phyloP scores from a whole-genome alignment of 495 filamentous ascomycete species.

The Neurospora tetraspora region DNA sequence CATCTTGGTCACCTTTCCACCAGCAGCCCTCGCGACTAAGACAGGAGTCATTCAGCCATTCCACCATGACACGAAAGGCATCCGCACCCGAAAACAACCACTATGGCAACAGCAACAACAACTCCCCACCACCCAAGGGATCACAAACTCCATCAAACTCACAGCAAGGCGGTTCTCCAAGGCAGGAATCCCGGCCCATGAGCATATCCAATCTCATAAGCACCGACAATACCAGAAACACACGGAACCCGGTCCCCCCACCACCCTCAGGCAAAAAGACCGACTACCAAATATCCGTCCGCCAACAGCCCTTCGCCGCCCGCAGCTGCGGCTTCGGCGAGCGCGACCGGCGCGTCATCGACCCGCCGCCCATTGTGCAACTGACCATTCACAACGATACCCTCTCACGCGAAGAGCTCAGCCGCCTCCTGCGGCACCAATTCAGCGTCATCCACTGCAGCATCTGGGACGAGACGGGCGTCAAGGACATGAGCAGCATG shows the following conservation, averaged over 20 bases:
- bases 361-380: constrained; percentile 91
- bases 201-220: constrained; percentile 36
- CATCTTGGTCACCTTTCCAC: constrained; percentile 10
- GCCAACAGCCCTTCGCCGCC: constrained; percentile 85
- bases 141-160: constrained; percentile 19
- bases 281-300: constrained; percentile 50
- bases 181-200: constrained; percentile 31
- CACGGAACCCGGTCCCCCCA: constrained; percentile 15
- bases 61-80: constrained; percentile 6
- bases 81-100: not conserved
- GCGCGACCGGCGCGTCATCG: constrained; percentile 83
- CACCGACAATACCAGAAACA: constrained; percentile 19
- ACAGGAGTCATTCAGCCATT: constrained; percentile 11
- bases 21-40: constrained; percentile 16
- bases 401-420: constrained; percentile 41
- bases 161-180: constrained; percentile 18
- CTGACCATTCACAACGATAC: constrained; percentile 61
- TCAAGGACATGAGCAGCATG: constrained; percentile 51
- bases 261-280: constrained; percentile 4
- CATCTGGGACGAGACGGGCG: constrained; percentile 52
- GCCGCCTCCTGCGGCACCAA: constrained; percentile 55
- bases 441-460: constrained; percentile 80
- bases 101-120: constrained; percentile 5
- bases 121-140: constrained; percentile 7
- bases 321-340: constrained; percentile 92